These are phyloP conservation scores for Acacia pycnantha DNA, from an alignment of 331 rosid species.

Conservation along the genomic window DNA sequence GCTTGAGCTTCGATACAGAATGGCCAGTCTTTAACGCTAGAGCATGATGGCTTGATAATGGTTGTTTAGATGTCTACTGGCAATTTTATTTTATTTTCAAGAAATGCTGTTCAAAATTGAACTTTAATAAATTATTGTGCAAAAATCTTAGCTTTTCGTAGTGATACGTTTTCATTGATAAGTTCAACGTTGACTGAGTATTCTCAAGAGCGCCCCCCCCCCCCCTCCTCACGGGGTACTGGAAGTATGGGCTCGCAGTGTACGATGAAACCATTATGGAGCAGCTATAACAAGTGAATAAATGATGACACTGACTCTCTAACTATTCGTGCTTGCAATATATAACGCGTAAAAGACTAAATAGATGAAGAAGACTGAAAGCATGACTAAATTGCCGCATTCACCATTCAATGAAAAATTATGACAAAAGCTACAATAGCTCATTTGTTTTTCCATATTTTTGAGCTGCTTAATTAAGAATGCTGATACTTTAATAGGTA, in stretches of 20 bases:
- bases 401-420: neutral
- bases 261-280: slow-evolving; percentile 35
- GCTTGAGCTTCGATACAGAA: neutral
- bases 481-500: slow-evolving; percentile 50
- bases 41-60: neutral
- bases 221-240: neutral
- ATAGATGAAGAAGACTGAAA: neutral
- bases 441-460: neutral
- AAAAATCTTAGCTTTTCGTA: neutral
- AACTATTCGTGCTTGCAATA: neutral
- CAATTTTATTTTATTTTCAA: neutral
- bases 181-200: neutral
- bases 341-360: neutral
- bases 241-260: neutral
- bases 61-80: neutral
- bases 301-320: neutral
- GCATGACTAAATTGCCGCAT: neutral
- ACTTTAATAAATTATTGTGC: neutral
- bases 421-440: neutral
- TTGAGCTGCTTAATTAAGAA: slow-evolving; percentile 7
- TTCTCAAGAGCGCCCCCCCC: neutral
- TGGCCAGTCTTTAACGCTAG: neutral
- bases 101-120: neutral
- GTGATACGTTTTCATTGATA: neutral
- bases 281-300: slow-evolving; percentile 36